Percentiles rank a stretch among this genome's conserved stretches.
phyloP scores from a whole-genome alignment of 176 grass and related monocot genomes.

The Bothriochloa decipiens region DNA sequence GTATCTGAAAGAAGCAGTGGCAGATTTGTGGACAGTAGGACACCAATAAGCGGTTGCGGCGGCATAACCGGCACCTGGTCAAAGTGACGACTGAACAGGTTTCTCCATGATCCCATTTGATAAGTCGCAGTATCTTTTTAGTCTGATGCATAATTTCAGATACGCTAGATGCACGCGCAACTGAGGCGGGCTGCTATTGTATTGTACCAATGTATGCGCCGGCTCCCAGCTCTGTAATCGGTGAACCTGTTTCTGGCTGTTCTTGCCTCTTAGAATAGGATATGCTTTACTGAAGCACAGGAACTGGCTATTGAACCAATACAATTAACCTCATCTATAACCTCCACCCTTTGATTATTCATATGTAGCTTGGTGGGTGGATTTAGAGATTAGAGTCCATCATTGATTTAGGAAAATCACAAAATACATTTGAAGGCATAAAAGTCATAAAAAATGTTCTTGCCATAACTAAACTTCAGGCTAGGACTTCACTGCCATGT shows the following conservation, averaged over 20 bases:
- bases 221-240: neutral
- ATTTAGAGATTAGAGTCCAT: neutral
- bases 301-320: neutral
- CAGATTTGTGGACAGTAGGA: neutral
- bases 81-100: neutral
- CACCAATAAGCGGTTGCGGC: neutral
- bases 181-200: neutral
- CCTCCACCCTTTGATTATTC: neutral
- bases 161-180: neutral
- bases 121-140: neutral
- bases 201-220: neutral
- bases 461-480: neutral
- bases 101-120: neutral
- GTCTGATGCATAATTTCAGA: neutral
- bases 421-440: neutral
- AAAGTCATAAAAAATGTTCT: neutral
- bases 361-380: neutral
- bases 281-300: conserved; percentile 1
- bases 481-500: neutral
- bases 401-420: neutral
- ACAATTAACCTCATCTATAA: neutral
- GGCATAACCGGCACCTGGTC: neutral
- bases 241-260: neutral
- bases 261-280: neutral
- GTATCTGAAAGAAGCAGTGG: neutral